Percentiles rank a stretch among this genome's conserved stretches.
These are phyloP conservation scores for Nicotiana attenuata DNA, from an alignment of 257 asterid genomes.

Conservation along the genomic window DNA sequence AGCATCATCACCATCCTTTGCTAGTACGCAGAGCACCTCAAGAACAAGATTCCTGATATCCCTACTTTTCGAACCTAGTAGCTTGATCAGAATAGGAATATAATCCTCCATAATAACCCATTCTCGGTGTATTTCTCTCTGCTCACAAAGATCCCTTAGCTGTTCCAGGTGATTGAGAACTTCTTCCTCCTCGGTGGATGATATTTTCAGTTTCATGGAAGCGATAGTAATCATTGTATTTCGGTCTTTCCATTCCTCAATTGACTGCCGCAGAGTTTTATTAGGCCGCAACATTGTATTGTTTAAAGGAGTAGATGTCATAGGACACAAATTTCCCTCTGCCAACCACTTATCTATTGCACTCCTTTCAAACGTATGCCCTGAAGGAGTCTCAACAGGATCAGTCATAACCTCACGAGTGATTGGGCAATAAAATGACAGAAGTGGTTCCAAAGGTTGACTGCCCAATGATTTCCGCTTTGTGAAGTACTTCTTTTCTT, in stretches of 20 bases:
- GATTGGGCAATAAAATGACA: conserved; percentile 53
- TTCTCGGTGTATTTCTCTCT: conserved; percentile 53
- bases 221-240: conserved; percentile 56
- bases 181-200: conserved; percentile 31
- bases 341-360: conserved; percentile 60
- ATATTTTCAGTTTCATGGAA: conserved; percentile 35
- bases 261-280: conserved; percentile 60
- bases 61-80: conserved; percentile 37
- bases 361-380: conserved; percentile 56
- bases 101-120: conserved; percentile 63
- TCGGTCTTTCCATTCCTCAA: conserved; percentile 71
- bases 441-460: conserved; percentile 51
- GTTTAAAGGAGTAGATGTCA: conserved; percentile 36
- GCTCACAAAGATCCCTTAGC: conserved; percentile 46
- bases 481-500: conserved; percentile 39
- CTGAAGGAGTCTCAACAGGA: conserved; percentile 63
- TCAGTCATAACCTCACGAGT: conserved; percentile 58
- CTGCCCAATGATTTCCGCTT: conserved; percentile 47
- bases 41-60: conserved; percentile 49
- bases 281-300: conserved; percentile 56
- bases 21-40: conserved; percentile 43
- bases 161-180: conserved; percentile 39
- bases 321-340: conserved; percentile 41
- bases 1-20: conserved; percentile 47
- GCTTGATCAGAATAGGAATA: conserved; percentile 43